Conservation (phyloP, 2,329 filamentous ascomycete genomes). For the Alternaria panax region DNA sequence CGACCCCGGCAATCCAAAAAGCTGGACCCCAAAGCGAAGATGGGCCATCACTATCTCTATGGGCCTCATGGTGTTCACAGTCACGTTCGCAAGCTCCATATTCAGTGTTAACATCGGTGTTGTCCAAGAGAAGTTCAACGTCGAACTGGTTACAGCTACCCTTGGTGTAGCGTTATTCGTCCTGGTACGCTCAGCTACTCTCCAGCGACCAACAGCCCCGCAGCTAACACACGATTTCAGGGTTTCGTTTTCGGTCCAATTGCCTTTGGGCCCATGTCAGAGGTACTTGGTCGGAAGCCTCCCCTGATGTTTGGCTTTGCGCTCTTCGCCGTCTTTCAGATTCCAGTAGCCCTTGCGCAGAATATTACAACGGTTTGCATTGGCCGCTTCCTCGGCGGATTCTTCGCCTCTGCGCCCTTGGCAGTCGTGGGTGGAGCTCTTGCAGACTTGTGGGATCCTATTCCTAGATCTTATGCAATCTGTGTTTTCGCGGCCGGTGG, state of each 20-base stretch:
- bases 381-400: conserved; percentile 60
- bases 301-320: conserved; percentile 44
- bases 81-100: conserved; percentile 60
- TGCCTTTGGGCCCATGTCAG: conserved; percentile 59
- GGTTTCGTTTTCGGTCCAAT: conserved; percentile 60
- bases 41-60: conserved; percentile 71
- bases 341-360: conserved; percentile 52
- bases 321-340: conserved; percentile 52
- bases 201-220: not conserved
- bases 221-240: conserved; percentile 31
- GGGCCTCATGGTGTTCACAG: conserved; percentile 52
- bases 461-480: conserved; percentile 47
- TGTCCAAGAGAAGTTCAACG: conserved; percentile 59
- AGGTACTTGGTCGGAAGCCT: conserved; percentile 55
- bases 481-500: conserved; percentile 48
- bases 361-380: conserved; percentile 61
- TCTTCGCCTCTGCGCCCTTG: conserved; percentile 56
- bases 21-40: conserved; percentile 75
- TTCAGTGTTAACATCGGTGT: conserved; percentile 67
- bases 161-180: conserved; percentile 61
- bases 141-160: conserved; percentile 55
- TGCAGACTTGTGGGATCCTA: conserved; percentile 48
- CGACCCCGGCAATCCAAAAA: conserved; percentile 73
- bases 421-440: conserved; percentile 47
- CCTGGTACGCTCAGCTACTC: conserved; percentile 27